Percentiles rank a stretch among this genome's conserved stretches.
phyloP scores from a whole-genome alignment of 768 basidiomycete genomes.

The Suillus fuscotomentosus region DNA sequence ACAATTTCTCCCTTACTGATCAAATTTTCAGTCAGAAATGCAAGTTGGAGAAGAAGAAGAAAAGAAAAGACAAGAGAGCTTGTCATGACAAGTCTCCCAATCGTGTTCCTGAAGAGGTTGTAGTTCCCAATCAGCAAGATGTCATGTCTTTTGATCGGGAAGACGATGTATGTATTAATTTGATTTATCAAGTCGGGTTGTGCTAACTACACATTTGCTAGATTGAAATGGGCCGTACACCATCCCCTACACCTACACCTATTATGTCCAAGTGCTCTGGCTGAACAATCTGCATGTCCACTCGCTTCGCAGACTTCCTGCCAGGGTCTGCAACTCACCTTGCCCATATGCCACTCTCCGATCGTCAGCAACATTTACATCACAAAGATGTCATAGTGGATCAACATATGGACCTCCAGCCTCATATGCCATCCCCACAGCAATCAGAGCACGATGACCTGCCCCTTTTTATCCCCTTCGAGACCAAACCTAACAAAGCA shows the following conservation, averaged over 20 bases:
- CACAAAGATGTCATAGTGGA: background rate
- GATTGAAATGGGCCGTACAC: background rate
- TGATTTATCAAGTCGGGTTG: background rate
- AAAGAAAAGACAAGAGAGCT: background rate
- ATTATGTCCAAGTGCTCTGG: constrained; percentile 7
- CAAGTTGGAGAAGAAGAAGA: background rate
- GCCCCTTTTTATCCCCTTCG: no score
- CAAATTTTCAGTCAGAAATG: background rate
- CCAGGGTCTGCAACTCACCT: background rate
- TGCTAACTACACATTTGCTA: background rate
- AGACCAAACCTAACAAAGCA: no score
- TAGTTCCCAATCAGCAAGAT: background rate
- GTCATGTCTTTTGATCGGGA: background rate
- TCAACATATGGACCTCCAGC: background rate
- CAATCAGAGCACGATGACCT: no score
- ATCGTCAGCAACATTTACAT: background rate
- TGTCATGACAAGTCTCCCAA: background rate
- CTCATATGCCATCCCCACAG: background rate
- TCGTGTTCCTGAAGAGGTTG: background rate
- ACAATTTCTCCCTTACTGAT: background rate
- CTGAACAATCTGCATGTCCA: constrained; percentile 1
- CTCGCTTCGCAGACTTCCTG: constrained; percentile 7
- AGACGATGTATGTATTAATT: background rate
- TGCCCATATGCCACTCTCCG: background rate
- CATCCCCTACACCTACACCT: background rate